phyloP scores from a whole-genome alignment of 352 stramenopile genomes.

The Phytophthora sp. region DNA sequence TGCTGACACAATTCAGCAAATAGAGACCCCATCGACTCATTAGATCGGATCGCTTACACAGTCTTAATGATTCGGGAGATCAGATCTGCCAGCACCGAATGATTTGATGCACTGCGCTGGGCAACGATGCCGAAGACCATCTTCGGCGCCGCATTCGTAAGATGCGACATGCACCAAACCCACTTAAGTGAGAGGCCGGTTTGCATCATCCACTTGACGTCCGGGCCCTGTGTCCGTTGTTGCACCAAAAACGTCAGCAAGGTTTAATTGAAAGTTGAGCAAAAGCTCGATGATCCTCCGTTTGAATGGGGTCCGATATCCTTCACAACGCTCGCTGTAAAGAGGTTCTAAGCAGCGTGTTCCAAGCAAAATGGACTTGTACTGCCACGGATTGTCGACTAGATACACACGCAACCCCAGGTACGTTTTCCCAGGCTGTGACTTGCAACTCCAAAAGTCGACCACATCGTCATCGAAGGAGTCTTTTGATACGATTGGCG shows the following conservation, averaged over 20 bases:
- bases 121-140: constrained; percentile 11
- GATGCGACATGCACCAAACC: constrained; percentile 9
- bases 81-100: background rate
- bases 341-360: background rate
- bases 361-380: background rate
- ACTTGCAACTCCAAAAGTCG: background rate
- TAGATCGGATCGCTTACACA: constrained; percentile 7
- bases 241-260: background rate
- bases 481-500: no score
- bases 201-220: constrained; percentile 12
- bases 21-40: constrained; percentile 11
- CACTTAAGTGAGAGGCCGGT: background rate
- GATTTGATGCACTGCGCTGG: background rate
- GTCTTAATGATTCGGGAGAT: constrained; percentile 5
- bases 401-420: background rate
- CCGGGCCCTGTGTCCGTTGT: background rate
- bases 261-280: background rate
- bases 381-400: background rate
- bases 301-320: background rate
- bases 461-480: background rate
- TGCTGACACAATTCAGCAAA: constrained; percentile 16
- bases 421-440: background rate
- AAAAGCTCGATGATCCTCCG: constrained; percentile 1
- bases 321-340: background rate
- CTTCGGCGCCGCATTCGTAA: constrained; percentile 10